Conservation (phyloP, 2,329 filamentous ascomycete species). For the Trichoderma lentiforme region DNA sequence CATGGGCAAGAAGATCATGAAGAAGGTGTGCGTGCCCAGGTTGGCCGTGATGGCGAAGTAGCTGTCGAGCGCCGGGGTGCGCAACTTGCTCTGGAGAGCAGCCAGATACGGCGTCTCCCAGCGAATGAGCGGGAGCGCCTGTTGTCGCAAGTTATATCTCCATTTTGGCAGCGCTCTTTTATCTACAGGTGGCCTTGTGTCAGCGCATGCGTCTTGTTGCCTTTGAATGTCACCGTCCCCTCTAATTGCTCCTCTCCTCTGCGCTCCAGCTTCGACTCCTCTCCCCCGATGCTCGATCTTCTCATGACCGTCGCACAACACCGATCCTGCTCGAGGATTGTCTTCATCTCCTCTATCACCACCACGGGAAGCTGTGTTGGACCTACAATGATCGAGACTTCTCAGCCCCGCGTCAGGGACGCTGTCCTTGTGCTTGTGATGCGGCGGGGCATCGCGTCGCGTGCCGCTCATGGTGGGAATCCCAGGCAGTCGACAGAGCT, state of each 20-base stretch:
- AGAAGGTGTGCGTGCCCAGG: conserved; percentile 95
- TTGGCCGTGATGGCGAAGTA: conserved; percentile 98
- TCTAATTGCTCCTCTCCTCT: neutral
- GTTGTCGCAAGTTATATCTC: conserved; percentile 82
- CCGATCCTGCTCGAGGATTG: neutral
- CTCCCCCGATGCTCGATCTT: neutral
- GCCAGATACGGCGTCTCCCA: conserved; percentile 96
- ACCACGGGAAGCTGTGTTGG: neutral
- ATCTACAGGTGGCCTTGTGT: conserved; percentile 51
- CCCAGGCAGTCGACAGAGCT: conserved; percentile 17
- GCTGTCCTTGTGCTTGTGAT: conserved; percentile 21
- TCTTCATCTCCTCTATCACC: neutral
- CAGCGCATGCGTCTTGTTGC: neutral
- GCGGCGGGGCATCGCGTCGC: conserved; percentile 34
- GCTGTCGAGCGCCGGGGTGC: conserved; percentile 81
- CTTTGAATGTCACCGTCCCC: neutral
- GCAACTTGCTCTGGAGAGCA: conserved; percentile 73
- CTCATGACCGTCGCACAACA: neutral
- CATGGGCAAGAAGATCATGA: conserved; percentile 92
- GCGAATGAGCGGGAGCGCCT: conserved; percentile 79
- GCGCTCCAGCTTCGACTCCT: neutral
- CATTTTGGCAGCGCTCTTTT: conserved; percentile 78
- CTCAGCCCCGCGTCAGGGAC: conserved; percentile 69
- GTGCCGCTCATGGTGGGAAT: conserved; percentile 32
- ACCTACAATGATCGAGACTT: conserved; percentile 74